Evolutionary conservation across 1,284 basidiomycete genomes (phyloP).

Genomic region (Malassezia dermatis): DNA sequence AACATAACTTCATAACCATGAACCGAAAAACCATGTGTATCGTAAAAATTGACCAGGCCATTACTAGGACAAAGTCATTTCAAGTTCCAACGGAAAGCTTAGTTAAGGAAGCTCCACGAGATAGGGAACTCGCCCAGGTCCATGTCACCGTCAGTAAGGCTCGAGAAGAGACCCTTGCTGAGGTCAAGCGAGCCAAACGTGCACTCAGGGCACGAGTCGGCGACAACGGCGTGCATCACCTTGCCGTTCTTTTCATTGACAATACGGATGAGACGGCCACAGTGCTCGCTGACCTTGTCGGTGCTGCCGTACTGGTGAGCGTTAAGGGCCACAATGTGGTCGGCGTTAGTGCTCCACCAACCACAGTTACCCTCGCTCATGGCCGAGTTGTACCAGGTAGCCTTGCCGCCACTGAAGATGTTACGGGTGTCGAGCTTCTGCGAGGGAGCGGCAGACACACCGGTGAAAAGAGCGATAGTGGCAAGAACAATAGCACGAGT

Average conservation of each 20-base stretch:
- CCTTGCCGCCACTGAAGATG: slow-evolving; percentile 25
- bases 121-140: slow-evolving; percentile 41
- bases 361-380: slow-evolving; percentile 26
- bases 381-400: slow-evolving; percentile 36
- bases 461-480: slow-evolving; percentile 23
- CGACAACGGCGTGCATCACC: slow-evolving; percentile 57
- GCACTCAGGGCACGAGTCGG: slow-evolving; percentile 65
- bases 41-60: background rate
- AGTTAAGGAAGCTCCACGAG: slow-evolving; percentile 23
- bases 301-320: slow-evolving; percentile 27
- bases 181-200: slow-evolving; percentile 66
- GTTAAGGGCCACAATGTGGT: slow-evolving; percentile 41
- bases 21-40: background rate
- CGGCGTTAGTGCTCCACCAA: slow-evolving; percentile 17
- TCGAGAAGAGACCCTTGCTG: slow-evolving; percentile 60
- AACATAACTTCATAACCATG: background rate
- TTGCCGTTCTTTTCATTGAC: slow-evolving; percentile 55
- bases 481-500: slow-evolving; percentile 24
- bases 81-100: background rate
- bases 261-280: slow-evolving; percentile 60
- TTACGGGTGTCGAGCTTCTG: slow-evolving; percentile 4
- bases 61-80: background rate
- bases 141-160: slow-evolving; percentile 36
- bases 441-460: slow-evolving; percentile 27
- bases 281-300: slow-evolving; percentile 43